phyloP scores from a whole-genome alignment of 2,329 filamentous ascomycete genomes.

The Davidsoniella neocaledoniae region DNA sequence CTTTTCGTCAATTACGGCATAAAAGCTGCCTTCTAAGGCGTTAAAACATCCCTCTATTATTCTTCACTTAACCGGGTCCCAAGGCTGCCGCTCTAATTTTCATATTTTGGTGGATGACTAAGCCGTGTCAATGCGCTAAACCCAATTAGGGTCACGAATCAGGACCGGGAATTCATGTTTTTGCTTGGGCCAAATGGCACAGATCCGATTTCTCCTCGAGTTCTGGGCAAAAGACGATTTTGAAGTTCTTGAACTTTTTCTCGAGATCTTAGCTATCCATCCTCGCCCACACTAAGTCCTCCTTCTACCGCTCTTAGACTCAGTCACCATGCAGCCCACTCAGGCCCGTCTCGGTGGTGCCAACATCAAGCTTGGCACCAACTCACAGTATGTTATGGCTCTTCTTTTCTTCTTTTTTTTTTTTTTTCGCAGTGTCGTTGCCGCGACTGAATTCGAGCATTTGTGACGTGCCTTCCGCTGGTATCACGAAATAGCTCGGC shows the following conservation, averaged over 20 bases:
- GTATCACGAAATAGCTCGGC: too few species aligned
- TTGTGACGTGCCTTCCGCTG: background rate
- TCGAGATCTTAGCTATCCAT: background rate
- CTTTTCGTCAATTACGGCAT: background rate
- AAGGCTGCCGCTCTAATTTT: background rate
- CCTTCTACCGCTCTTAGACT: slow-evolving; percentile 11
- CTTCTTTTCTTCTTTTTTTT: background rate
- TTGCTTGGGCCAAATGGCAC: slow-evolving; percentile 8
- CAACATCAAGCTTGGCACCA: slow-evolving; percentile 14
- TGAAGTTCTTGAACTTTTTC: background rate
- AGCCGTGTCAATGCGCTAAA: background rate
- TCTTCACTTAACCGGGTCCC: background rate
- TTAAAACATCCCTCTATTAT: too few species aligned
- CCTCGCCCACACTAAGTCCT: background rate
- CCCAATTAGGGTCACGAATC: too few species aligned
- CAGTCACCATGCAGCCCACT: slow-evolving; percentile 29
- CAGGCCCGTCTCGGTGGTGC: slow-evolving; percentile 23
- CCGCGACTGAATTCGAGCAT: background rate
- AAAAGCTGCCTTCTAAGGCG: slow-evolving; percentile 3
- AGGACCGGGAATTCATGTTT: slow-evolving; percentile 6
- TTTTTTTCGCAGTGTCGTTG: background rate
- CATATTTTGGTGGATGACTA: background rate
- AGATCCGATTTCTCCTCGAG: slow-evolving; percentile 11
- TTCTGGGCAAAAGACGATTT: slow-evolving; percentile 1
- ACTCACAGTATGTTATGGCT: slow-evolving; percentile 11